Conservation (phyloP, 441 rosid species). For the Viola pubescens region DNA sequence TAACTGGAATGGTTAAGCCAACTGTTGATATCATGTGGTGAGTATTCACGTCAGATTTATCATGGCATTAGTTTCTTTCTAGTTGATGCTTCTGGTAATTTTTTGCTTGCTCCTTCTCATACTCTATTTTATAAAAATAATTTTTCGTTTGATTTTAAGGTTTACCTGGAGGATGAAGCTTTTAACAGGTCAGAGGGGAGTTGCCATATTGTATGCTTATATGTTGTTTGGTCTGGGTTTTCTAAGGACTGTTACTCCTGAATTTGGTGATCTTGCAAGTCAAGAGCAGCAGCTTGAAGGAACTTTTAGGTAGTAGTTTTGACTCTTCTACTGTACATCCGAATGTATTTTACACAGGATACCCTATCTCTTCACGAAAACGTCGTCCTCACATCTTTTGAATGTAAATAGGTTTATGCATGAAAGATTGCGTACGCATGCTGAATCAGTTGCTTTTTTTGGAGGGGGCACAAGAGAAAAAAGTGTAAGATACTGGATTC, state of each 20-base stretch:
- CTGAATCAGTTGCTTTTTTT: conserved; percentile 98
- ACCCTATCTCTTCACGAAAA: conserved; percentile 11
- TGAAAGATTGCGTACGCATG: conserved; percentile 93
- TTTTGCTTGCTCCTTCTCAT: not conserved
- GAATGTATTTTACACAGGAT: too few species aligned
- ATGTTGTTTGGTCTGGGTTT: conserved; percentile 98
- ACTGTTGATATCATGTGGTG: conserved; percentile 93
- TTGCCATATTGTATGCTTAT: conserved; percentile 87
- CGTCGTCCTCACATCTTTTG: conserved; percentile 15
- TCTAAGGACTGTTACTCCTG: conserved; percentile 86
- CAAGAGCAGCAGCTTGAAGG: conserved; percentile 93
- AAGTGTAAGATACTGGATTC: conserved; percentile 56
- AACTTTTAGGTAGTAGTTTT: conserved; percentile 66
- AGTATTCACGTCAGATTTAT: conserved; percentile 24
- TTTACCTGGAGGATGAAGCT: conserved; percentile 99
- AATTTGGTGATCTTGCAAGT: conserved; percentile 90
- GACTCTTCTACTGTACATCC: not conserved
- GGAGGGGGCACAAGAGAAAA: conserved; percentile 99
- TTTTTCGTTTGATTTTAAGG: conserved; percentile 36
- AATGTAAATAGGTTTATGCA: conserved; percentile 82
- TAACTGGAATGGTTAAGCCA: conserved; percentile 99
- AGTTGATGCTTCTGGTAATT: not conserved
- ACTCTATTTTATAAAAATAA: conserved; percentile 6
- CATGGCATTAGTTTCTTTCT: not conserved
- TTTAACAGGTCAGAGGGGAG: conserved; percentile 94